Percentiles rank a stretch among this genome's conserved stretches.
Evolutionary conservation across 2,329 filamentous ascomycete genomes (phyloP).

Genomic region (Phyllachora maydis): DNA sequence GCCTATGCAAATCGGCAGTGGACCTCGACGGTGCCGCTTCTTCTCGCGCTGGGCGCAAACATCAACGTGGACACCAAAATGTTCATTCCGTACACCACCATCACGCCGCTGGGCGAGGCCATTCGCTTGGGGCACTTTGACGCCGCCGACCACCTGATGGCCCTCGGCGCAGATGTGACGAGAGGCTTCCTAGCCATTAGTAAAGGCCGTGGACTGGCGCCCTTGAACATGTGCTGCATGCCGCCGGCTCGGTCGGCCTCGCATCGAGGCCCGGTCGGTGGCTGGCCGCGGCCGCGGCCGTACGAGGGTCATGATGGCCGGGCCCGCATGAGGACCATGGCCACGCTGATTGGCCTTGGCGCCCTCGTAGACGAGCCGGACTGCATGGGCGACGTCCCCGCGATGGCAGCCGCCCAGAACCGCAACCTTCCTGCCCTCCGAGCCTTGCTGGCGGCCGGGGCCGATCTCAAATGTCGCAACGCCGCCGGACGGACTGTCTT

Average conservation of each 20-base stretch:
- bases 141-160: conserved; percentile 6
- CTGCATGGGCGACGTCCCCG: conserved; percentile 7
- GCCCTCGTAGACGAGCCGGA: conserved; percentile 5
- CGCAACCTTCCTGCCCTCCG: conserved; percentile 5
- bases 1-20: conserved; percentile 8
- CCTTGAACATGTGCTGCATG: conserved; percentile 9
- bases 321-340: conserved; percentile 6
- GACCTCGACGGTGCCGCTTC: conserved; percentile 7
- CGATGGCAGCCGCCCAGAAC: conserved; percentile 7
- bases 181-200: conserved; percentile 6
- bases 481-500: conserved; percentile 4
- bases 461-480: conserved; percentile 3
- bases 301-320: conserved; percentile 3
- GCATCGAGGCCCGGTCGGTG: conserved; percentile 2
- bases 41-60: conserved; percentile 8
- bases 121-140: conserved; percentile 7
- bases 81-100: conserved; percentile 9
- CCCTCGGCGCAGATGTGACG: conserved; percentile 6
- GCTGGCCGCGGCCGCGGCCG: conserved; percentile 1
- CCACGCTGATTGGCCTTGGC: conserved; percentile 5
- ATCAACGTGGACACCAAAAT: conserved; percentile 8
- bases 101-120: conserved; percentile 9
- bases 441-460: conserved; percentile 5
- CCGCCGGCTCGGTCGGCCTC: conserved; percentile 7
- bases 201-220: conserved; percentile 6